Percentiles rank a stretch among this genome's conserved stretches.
phyloP scores from a whole-genome alignment of 495 filamentous ascomycete species.

The Hyaloscypha finlandica region DNA sequence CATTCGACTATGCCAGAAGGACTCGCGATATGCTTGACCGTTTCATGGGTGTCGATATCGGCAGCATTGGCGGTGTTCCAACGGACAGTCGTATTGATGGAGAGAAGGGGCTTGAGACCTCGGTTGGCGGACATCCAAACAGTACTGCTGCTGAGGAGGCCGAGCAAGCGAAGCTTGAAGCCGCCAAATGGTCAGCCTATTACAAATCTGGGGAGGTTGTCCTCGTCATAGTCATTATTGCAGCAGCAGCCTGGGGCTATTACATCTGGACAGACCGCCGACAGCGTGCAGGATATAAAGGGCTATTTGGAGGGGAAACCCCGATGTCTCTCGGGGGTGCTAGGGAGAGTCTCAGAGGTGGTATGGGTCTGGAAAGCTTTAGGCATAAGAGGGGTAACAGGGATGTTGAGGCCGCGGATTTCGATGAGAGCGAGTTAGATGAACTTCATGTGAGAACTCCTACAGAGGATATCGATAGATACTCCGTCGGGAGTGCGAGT shows the following conservation, averaged over 20 bases:
- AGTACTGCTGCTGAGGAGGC: slow-evolving; percentile 71
- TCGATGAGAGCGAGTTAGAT: slow-evolving; percentile 87
- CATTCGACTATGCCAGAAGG: slow-evolving; percentile 85
- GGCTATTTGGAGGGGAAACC: slow-evolving; percentile 41
- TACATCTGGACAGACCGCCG: slow-evolving; percentile 81
- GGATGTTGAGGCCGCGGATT: slow-evolving; percentile 82
- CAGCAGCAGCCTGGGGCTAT: slow-evolving; percentile 77
- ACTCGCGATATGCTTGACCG: slow-evolving; percentile 96
- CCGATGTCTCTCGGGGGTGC: slow-evolving; percentile 29
- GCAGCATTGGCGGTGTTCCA: slow-evolving; percentile 81
- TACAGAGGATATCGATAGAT: slow-evolving; percentile 43
- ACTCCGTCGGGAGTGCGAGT: slow-evolving; percentile 61
- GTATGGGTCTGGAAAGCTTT: slow-evolving; percentile 46
- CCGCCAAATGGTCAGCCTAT: slow-evolving; percentile 91
- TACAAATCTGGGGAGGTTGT: slow-evolving; percentile 89
- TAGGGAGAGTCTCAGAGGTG: slow-evolving; percentile 33
- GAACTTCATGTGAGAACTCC: slow-evolving; percentile 61
- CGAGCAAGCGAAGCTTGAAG: slow-evolving; percentile 72
- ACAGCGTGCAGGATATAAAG: slow-evolving; percentile 54
- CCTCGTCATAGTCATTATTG: slow-evolving; percentile 80
- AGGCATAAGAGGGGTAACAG: slow-evolving; percentile 48
- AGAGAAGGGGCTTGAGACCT: slow-evolving; percentile 81
- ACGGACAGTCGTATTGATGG: slow-evolving; percentile 88
- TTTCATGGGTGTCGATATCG: slow-evolving; percentile 93
- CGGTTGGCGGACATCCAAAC: slow-evolving; percentile 86